Evolutionary conservation across 371 early-diverging fungal genomes (phyloP).

Genomic region (Chytridiales sp.): DNA sequence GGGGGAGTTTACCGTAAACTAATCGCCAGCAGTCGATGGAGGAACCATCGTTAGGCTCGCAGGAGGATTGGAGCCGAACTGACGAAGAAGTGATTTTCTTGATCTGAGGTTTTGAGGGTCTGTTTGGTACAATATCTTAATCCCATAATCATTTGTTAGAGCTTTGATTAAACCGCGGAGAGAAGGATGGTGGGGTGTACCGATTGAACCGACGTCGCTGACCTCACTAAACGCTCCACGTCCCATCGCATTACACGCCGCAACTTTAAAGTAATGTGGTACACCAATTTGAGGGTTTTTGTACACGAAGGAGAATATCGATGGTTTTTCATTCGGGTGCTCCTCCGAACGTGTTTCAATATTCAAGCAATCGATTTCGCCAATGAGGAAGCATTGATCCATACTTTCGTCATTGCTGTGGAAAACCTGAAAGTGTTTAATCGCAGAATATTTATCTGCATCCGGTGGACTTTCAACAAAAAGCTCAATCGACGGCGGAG

Average conservation of each 20-base stretch:
- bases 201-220: conserved; percentile 24
- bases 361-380: conserved; percentile 24
- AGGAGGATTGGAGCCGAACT: conserved; percentile 12
- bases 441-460: conserved; percentile 13
- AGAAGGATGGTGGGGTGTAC: conserved; percentile 10
- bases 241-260: conserved; percentile 39
- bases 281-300: conserved; percentile 29
- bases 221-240: conserved; percentile 29
- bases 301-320: conserved; percentile 16
- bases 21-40: conserved; percentile 27
- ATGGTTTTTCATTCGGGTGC: not conserved
- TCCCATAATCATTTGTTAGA: too few species aligned
- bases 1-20: conserved; percentile 1
- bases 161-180: not conserved
- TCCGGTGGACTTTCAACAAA: conserved; percentile 7
- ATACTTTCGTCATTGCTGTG: conserved; percentile 32
- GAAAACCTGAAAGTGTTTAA: conserved; percentile 33
- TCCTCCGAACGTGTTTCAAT: not conserved
- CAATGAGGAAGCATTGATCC: conserved; percentile 30
- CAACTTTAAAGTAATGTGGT: conserved; percentile 40
- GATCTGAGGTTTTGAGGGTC: conserved; percentile 29
- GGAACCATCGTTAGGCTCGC: conserved; percentile 22
- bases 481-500: conserved; percentile 15
- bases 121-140: conserved; percentile 31
- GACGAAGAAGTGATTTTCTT: conserved; percentile 27